phyloP scores from a whole-genome alignment of 257 asterid species.

The Solanum pimpinellifolium region DNA sequence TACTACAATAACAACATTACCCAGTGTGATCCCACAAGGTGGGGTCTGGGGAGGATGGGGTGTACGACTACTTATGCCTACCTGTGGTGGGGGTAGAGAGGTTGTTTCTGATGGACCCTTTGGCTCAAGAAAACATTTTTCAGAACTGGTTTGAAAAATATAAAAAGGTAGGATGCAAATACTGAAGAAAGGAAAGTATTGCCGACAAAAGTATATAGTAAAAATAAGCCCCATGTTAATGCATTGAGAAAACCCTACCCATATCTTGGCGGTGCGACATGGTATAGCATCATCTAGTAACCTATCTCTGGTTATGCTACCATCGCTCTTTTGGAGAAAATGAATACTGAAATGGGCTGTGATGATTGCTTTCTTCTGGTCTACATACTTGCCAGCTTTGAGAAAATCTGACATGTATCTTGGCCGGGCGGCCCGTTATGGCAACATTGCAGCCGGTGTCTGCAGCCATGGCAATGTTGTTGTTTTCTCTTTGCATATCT shows the following conservation, averaged over 20 bases:
- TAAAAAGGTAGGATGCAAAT: neutral
- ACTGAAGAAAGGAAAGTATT: neutral
- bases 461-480: neutral
- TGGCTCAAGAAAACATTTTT: neutral
- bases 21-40: neutral
- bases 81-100: neutral
- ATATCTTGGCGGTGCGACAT: constrained; percentile 13
- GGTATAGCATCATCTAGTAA: neutral
- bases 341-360: neutral
- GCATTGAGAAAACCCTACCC: neutral
- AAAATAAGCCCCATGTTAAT: neutral
- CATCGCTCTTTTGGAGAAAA: neutral
- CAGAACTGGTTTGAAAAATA: neutral
- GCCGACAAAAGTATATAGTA: neutral
- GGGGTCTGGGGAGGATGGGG: neutral
- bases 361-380: constrained; percentile 7
- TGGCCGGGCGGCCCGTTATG: constrained; percentile 8
- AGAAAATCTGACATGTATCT: constrained; percentile 10
- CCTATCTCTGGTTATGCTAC: neutral
- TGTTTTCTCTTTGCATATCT: neutral
- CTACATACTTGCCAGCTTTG: neutral
- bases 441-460: neutral
- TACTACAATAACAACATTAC: neutral
- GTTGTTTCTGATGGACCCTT: neutral
- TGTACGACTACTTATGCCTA: neutral